phyloP scores from a whole-genome alignment of 2,329 filamentous ascomycete genomes.

The Colletotrichum truncatum region DNA sequence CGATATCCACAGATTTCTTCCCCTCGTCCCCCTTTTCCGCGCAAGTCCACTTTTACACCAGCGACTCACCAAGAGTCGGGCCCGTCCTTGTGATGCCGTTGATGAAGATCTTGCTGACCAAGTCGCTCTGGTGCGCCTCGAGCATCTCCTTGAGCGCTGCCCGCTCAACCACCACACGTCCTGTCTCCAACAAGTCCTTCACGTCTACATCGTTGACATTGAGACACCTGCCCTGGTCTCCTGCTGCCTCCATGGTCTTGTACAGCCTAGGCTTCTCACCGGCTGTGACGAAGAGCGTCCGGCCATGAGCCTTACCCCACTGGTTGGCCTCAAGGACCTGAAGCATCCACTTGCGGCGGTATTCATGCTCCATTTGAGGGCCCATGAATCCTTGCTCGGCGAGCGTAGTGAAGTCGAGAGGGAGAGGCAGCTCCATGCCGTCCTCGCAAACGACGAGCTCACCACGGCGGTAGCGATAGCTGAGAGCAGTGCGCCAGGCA shows the following conservation, averaged over 20 bases:
- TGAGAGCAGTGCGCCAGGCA: constrained; percentile 93
- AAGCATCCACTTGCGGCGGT: constrained; percentile 69
- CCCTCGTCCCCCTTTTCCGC: neutral
- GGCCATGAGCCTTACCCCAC: constrained; percentile 73
- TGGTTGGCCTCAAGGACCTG: constrained; percentile 76
- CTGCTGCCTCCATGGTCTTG: constrained; percentile 70
- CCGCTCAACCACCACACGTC: constrained; percentile 87
- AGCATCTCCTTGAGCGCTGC: constrained; percentile 81
- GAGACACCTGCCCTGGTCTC: constrained; percentile 74
- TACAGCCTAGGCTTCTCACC: constrained; percentile 70
- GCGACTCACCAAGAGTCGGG: constrained; percentile 44
- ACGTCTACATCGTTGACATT: constrained; percentile 87
- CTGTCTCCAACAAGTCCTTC: constrained; percentile 89
- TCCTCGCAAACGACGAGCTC: constrained; percentile 89
- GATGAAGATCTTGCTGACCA: constrained; percentile 58
- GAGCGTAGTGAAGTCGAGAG: constrained; percentile 57
- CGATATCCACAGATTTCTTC: constrained; percentile 6
- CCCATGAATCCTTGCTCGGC: constrained; percentile 49
- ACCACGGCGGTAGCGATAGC: constrained; percentile 87
- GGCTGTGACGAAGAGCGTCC: constrained; percentile 79
- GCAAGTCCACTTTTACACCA: constrained; percentile 5
- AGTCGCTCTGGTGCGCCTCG: constrained; percentile 74
- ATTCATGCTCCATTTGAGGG: constrained; percentile 62
- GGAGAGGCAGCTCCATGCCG: constrained; percentile 72
- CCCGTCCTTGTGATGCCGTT: constrained; percentile 47